phyloP scores from a whole-genome alignment of 495 filamentous ascomycete species.

The Penicillium paxilli region DNA sequence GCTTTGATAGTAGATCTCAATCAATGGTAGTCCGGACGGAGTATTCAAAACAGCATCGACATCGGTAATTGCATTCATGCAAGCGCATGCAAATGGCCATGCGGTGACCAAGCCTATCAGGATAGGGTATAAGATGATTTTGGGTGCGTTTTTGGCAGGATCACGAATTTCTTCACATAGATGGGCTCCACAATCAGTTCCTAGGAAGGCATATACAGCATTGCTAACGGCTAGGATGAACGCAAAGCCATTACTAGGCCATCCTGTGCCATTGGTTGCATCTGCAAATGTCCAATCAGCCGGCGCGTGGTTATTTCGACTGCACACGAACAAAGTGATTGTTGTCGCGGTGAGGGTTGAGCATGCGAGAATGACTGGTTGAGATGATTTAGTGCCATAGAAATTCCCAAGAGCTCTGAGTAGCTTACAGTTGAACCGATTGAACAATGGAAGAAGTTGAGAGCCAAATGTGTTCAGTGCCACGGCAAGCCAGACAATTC shows the following conservation, averaged over 20 bases:
- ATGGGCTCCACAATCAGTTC: conserved; percentile 10
- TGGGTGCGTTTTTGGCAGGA: conserved; percentile 6
- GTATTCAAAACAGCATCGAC: conserved; percentile 7
- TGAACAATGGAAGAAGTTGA: conserved; percentile 9
- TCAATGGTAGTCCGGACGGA: conserved; percentile 6
- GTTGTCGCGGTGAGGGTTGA: conserved; percentile 5
- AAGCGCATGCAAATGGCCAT: conserved; percentile 5
- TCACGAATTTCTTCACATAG: conserved; percentile 7
- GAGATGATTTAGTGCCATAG: not conserved
- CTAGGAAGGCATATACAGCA: conserved; percentile 10
- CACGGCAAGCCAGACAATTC: conserved; percentile 2
- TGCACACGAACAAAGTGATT: conserved; percentile 7
- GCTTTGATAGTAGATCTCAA: conserved; percentile 14
- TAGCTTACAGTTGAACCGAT: conserved; percentile 7
- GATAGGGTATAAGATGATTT: conserved; percentile 6
- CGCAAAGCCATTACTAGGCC: conserved; percentile 8
- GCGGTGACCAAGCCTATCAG: conserved; percentile 6
- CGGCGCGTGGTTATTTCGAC: conserved; percentile 2
- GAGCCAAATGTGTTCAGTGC: conserved; percentile 7
- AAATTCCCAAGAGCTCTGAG: not conserved
- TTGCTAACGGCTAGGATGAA: conserved; percentile 6
- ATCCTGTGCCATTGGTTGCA: conserved; percentile 4
- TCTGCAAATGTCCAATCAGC: conserved; percentile 2
- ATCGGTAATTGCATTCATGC: conserved; percentile 9
- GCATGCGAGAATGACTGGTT: conserved; percentile 5